Base-by-base conservation (phyloP, 345 rosid genomes). In the Lepidium aucheri region DNA sequence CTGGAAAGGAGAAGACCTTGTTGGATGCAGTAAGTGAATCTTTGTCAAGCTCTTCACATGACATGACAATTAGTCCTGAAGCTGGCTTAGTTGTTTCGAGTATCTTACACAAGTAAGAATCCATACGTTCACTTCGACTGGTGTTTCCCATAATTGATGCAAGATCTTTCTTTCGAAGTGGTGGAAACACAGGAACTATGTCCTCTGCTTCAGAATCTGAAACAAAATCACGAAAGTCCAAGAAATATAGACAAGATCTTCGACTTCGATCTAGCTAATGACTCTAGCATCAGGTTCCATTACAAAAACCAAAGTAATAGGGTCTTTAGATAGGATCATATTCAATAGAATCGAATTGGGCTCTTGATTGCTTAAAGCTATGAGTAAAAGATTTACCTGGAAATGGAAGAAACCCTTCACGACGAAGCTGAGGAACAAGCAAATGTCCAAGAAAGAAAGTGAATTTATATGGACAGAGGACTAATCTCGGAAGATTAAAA, bases 61-160 rank as follows among this genome's bases (percentile, higher is more conserved):
- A 85, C 87, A 88, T 83, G 46, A 91, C 73, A 38, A 91, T 83
- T 4, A 91, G 62, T n/a, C 74, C 93, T 16, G 61, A 63, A 7
- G 81, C 83, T 46, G 28, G 70, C 73, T 66, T 45, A 9, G 53
- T 58, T 16, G 77, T 14, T 18, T 66, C 57, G 4, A 34, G 72
- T 43, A 73, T 66, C 61, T 26, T 73, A 6, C 28, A 18, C 42
- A 73, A 58, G 72, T 65, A 73, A 51, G 50, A 7, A 66, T 73
- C 77, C 0, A 66, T 62, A 2, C 8, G 28, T 42, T 73, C 32
- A 5, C 10, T 34, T 15, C 55, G 69, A 43, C 7, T 13, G 0
- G 0, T 60, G 2, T 12, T 60, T 34, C 72, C 63, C 72, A 73
- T 59, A 3, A 73, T 66, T 44, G 50, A 5, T 1, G 17, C 11